phyloP scores from a whole-genome alignment of 1,284 basidiomycete species.

The Microbotryomycetes sp. region DNA sequence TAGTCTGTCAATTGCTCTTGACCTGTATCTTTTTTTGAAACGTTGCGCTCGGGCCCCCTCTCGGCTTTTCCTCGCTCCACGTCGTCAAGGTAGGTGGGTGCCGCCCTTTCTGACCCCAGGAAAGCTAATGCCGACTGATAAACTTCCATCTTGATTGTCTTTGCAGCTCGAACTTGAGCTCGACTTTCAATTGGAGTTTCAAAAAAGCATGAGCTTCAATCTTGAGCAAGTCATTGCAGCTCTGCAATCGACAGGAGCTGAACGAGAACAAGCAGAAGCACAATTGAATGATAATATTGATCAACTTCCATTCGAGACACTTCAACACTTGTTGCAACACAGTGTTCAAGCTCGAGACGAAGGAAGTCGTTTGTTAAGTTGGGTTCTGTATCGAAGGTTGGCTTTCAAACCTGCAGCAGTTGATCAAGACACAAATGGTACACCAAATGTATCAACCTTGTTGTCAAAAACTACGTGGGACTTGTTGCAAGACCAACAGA shows the following conservation, averaged over 20 bases:
- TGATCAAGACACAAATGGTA: neutral
- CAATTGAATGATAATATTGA: neutral
- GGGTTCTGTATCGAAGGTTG: constrained; percentile 7
- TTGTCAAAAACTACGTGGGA: constrained; percentile 2
- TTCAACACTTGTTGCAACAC: neutral
- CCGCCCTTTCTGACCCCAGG: too few relatives aligned
- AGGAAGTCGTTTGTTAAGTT: neutral
- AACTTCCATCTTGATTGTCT: too few relatives aligned
- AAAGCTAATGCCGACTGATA: too few relatives aligned
- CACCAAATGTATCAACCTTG: neutral
- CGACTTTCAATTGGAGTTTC: too few relatives aligned
- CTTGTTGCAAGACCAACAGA: neutral
- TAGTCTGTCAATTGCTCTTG: too few relatives aligned
- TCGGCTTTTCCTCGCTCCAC: too few relatives aligned
- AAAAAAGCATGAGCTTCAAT: too few relatives aligned
- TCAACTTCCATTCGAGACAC: neutral
- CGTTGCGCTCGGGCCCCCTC: too few relatives aligned
- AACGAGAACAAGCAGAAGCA: constrained; percentile 2
- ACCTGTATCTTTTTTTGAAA: too few relatives aligned
- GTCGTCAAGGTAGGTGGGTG: too few relatives aligned
- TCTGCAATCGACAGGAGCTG: neutral
- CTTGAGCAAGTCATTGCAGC: neutral
- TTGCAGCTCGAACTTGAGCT: too few relatives aligned
- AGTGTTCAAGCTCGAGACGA: neutral
- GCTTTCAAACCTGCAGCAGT: neutral